These are phyloP conservation scores for Didymella keratinophila DNA, from an alignment of 2,329 filamentous ascomycete species.

Conservation along the genomic window DNA sequence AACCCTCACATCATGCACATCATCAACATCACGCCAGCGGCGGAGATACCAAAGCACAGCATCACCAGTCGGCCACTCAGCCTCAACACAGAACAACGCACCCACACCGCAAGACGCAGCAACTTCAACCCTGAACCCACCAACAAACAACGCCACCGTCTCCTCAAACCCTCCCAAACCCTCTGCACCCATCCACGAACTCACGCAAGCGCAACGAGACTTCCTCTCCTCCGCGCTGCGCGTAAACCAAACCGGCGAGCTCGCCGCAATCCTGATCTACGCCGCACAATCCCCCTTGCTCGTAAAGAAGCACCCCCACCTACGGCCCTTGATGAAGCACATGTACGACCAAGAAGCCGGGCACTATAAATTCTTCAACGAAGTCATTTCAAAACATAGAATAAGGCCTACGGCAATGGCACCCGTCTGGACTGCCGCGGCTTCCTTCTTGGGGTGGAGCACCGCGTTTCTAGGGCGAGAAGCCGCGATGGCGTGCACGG, in stretches of 20 bases:
- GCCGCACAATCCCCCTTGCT: slow-evolving; percentile 85
- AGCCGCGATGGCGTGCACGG: slow-evolving; percentile 97
- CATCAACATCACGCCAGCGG: neutral
- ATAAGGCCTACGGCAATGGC: slow-evolving; percentile 93
- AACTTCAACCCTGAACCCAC: neutral
- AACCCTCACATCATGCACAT: slow-evolving; percentile 21
- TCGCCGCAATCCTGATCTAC: slow-evolving; percentile 97
- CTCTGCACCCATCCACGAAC: slow-evolving; percentile 32
- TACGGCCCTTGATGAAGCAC: slow-evolving; percentile 90
- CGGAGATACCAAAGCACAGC: slow-evolving; percentile 21
- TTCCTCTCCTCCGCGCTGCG: slow-evolving; percentile 66
- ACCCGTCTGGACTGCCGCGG: slow-evolving; percentile 83
- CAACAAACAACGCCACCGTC: slow-evolving; percentile 19
- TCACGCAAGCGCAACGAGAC: slow-evolving; percentile 42
- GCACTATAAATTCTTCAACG: slow-evolving; percentile 87
- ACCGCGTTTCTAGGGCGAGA: slow-evolving; percentile 90
- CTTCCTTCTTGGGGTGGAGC: slow-evolving; percentile 84
- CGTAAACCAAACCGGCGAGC: slow-evolving; percentile 96
- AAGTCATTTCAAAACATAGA: slow-evolving; percentile 81
- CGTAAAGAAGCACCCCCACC: slow-evolving; percentile 80
- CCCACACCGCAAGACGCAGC: slow-evolving; percentile 5
- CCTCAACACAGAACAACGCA: neutral
- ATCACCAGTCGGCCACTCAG: neutral
- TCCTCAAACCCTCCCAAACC: slow-evolving; percentile 11
- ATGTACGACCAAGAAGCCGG: slow-evolving; percentile 97